phyloP scores from a whole-genome alignment of 805 yeast genomes.

The Kodamaea sagamina region DNA sequence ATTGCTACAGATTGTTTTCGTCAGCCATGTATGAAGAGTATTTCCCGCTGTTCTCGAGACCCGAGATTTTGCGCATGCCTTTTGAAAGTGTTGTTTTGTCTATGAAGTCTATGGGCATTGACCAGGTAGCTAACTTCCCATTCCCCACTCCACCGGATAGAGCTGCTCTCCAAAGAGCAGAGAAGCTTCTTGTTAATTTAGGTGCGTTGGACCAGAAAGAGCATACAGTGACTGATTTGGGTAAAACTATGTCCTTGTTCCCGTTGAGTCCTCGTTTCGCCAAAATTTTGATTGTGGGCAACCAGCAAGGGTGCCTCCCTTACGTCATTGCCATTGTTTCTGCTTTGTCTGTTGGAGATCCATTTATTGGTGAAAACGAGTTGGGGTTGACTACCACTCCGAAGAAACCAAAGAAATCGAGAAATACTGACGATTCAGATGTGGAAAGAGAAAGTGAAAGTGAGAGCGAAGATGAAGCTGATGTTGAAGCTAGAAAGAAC shows the following conservation, averaged over 20 bases:
- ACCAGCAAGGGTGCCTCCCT: constrained; percentile 82
- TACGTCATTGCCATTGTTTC: constrained; percentile 91
- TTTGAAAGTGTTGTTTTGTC: constrained; percentile 92
- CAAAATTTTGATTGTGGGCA: constrained; percentile 83
- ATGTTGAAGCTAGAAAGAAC: constrained; percentile 40
- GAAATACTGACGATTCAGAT: constrained; percentile 34
- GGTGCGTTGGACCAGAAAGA: constrained; percentile 70
- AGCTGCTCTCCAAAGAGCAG: constrained; percentile 59
- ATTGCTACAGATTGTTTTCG: constrained; percentile 87
- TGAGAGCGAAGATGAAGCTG: constrained; percentile 33
- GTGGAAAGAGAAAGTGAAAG: constrained; percentile 41
- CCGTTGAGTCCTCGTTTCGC: constrained; percentile 94
- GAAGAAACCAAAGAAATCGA: constrained; percentile 18
- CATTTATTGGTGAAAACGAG: constrained; percentile 75
- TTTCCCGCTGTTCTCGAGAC: constrained; percentile 77
- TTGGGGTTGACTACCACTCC: constrained; percentile 49
- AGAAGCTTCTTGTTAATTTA: constrained; percentile 62
- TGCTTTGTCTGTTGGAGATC: constrained; percentile 91
- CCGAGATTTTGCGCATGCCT: constrained; percentile 94
- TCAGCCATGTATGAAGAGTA: constrained; percentile 91
- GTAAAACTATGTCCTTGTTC: constrained; percentile 82
- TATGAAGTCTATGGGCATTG: constrained; percentile 97
- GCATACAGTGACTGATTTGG: constrained; percentile 69
- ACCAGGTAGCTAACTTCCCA: constrained; percentile 86
- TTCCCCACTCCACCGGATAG: constrained; percentile 92